Percentiles rank a stretch among this genome's conserved stretches.
These are phyloP conservation scores for Leucosporidium scottii DNA, from an alignment of 768 basidiomycete genomes.

Conservation along the genomic window DNA sequence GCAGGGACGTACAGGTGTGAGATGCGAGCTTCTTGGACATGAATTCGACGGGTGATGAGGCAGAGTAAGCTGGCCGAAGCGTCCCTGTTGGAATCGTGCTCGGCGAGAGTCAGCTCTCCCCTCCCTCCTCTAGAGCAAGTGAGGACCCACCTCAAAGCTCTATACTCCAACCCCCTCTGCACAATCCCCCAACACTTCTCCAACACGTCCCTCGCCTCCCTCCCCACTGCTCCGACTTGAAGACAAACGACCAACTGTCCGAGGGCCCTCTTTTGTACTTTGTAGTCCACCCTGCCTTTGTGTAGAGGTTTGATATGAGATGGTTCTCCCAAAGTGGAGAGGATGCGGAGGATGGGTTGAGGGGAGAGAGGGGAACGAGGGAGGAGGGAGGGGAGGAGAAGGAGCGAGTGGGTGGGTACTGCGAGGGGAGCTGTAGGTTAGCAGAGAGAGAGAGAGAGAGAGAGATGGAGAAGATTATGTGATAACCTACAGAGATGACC, in stretches of 20 bases:
- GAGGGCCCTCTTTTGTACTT: slow-evolving; percentile 5
- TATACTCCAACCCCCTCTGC: slow-evolving; percentile 3
- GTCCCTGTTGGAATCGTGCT: neutral
- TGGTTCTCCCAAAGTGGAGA: slow-evolving; percentile 4
- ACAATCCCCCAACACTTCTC: neutral
- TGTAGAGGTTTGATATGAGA: neutral
- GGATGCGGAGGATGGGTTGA: slow-evolving; percentile 3
- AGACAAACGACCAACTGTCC: neutral
- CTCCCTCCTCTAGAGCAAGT: neutral
- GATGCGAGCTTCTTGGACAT: slow-evolving; percentile 7
- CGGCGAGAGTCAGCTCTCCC: neutral
- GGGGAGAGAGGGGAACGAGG: neutral
- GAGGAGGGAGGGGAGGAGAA: slow-evolving; percentile 1
- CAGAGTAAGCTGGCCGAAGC: neutral
- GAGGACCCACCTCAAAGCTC: slow-evolving; percentile 7
- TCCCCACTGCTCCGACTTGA: neutral
- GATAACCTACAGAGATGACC: neutral
- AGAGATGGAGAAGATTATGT: too few relatives aligned
- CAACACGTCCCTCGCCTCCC: neutral
- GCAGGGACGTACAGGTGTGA: neutral
- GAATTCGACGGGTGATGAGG: neutral
- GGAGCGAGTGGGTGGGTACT: neutral
- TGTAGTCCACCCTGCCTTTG: slow-evolving; percentile 1
- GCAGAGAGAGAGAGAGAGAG: neutral
- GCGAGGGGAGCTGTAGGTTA: neutral